Evolutionary conservation across 2,329 filamentous ascomycete species (phyloP).

Genomic region (Seiridium unicorne): DNA sequence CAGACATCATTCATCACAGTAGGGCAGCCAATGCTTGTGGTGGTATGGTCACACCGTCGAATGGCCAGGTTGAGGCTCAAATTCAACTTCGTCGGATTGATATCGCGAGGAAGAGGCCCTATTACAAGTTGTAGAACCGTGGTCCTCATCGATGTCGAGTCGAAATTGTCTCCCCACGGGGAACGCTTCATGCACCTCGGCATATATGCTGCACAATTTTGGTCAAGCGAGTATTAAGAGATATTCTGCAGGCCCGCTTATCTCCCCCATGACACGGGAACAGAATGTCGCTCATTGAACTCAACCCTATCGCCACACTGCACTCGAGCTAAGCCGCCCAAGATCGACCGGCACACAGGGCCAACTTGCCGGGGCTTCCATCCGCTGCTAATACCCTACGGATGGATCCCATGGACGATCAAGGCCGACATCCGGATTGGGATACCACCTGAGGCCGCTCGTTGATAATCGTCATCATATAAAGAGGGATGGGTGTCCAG

Average conservation of each 20-base stretch:
- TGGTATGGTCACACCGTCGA: neutral
- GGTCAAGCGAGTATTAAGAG: neutral
- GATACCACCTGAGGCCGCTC: neutral
- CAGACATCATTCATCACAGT: neutral
- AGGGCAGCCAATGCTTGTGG: neutral
- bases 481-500: neutral
- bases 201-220: neutral
- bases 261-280: neutral
- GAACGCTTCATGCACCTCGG: constrained; percentile 2
- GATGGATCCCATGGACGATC: neutral
- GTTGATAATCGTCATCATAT: neutral
- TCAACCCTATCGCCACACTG: neutral
- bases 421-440: constrained; percentile 4
- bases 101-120: too few species aligned
- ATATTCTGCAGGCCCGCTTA: constrained; percentile 1
- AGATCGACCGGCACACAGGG: constrained; percentile 4
- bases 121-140: neutral
- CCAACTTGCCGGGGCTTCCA: constrained; percentile 1
- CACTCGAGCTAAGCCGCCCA: neutral
- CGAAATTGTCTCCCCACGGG: neutral
- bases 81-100: neutral
- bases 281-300: neutral
- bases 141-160: neutral
- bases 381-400: neutral
- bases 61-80: neutral